Evolutionary conservation across 2,329 filamentous ascomycete genomes (phyloP), one percentile per base, ranked within the genome.

Genomic region (Aspergillus sp.): DNA sequence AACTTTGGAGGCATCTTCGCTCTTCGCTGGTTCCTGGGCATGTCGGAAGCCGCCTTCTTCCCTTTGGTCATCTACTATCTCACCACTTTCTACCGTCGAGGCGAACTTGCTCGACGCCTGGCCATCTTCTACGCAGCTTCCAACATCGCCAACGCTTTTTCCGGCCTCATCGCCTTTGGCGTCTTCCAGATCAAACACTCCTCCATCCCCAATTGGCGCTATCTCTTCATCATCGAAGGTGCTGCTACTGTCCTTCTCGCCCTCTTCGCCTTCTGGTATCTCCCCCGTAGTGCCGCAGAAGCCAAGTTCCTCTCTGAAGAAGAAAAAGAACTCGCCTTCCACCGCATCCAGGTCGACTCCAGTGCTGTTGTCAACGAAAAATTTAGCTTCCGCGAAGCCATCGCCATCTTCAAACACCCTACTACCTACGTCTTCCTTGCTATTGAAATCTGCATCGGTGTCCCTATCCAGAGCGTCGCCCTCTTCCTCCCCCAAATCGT

Each of bases 331-430:
- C 74, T 90, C 0, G 86, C 86, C 4, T 83, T 81, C 56, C 79
- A 82, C 56, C 82, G 86, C n/a, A 86, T 90, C 49, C 83, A 85
- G 49, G 76, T 88, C 40, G 87, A 91, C 60, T 85, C 80, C 6
- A 88, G 84, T 2, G 80, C 84, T 0, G 69, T 77, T 1, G 79
- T 82, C 12, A 76, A 79, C 51, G 76, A 79, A 45, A 63, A 74
- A 38, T 80, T 82, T 59, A 64, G 69, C 33, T 58, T 82, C 29
- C 69, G 69, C 30, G 72, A 78, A 33, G 71, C 77, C 1, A 50
- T 81, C 7, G 60, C 59, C 6, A 75, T 82, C 50, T 75, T 82
- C 62, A 74, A 71, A 40, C 69, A 78, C 27, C 74, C 74, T 0
- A 74, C 72, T 0, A 74, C 72, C 12, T 81, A 76, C 61, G 65